A percentile compares a stretch with the other conserved stretches of the same genome.
These are phyloP conservation scores for Tylopilus plumbeoviolaceoides DNA, from an alignment of 768 basidiomycete species.

Conservation along the genomic window DNA sequence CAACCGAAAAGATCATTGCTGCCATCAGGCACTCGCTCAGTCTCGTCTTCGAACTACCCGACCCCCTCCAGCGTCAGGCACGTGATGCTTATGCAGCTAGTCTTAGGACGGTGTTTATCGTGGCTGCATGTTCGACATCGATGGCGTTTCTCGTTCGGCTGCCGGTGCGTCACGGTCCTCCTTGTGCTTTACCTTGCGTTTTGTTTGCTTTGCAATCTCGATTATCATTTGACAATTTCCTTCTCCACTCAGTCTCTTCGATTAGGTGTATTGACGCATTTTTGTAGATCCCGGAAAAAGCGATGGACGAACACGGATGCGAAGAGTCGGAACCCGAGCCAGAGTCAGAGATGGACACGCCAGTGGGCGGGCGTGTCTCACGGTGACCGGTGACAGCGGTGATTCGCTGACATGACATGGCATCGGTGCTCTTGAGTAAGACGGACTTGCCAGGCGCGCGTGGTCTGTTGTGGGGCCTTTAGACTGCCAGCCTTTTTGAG, in stretches of 20 bases:
- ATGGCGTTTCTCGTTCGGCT: conserved; percentile 13
- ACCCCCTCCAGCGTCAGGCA: conserved; percentile 12
- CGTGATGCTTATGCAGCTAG: conserved; percentile 21
- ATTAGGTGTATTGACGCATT: neutral
- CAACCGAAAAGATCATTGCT: conserved; percentile 8
- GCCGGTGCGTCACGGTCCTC: conserved; percentile 9
- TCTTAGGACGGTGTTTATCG: conserved; percentile 16
- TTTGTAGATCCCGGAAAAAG: neutral
- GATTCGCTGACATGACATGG: neutral
- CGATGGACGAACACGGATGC: neutral
- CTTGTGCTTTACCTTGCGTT: neutral
- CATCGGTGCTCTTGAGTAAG: no score
- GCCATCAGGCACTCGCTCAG: conserved; percentile 19
- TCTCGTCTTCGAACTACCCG: conserved; percentile 9
- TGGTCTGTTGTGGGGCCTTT: no score
- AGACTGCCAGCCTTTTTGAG: no score
- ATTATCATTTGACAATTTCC: neutral
- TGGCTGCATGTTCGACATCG: conserved; percentile 16
- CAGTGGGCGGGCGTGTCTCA: neutral
- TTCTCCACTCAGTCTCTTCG: neutral
- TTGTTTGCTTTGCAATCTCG: neutral
- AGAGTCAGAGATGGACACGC: neutral
- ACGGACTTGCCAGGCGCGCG: no score
- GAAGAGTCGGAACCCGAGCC: neutral
- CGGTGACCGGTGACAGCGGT: neutral